Evolutionary conservation across 257 asterid genomes (phyloP).

Genomic region (Ballota nigra): DNA sequence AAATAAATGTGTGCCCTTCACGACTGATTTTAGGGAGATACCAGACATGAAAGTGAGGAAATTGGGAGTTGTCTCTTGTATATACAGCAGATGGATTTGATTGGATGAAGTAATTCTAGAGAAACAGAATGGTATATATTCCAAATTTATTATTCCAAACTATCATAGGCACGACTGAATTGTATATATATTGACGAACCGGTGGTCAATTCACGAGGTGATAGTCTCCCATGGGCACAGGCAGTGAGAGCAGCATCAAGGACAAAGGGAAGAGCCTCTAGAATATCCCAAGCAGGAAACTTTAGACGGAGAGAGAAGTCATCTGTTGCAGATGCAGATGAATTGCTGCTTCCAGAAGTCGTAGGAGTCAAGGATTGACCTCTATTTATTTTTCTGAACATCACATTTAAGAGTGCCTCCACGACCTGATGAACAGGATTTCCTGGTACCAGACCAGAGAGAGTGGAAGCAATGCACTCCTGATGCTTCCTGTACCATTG

Average conservation of each 20-base stretch:
- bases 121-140: conserved; percentile 14
- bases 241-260: conserved; percentile 98
- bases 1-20: neutral
- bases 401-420: conserved; percentile 79
- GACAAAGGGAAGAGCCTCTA: conserved; percentile 94
- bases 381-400: conserved; percentile 73
- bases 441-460: conserved; percentile 89
- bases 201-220: conserved; percentile 94
- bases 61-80: neutral
- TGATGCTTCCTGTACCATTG: conserved; percentile 89
- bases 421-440: conserved; percentile 84
- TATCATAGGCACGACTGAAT: conserved; percentile 8
- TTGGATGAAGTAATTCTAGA: conserved; percentile 4
- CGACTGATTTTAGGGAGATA: neutral
- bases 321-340: conserved; percentile 70
- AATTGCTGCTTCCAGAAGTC: conserved; percentile 75
- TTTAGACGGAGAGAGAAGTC: conserved; percentile 63
- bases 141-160: conserved; percentile 9
- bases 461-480: conserved; percentile 82
- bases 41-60: neutral
- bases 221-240: conserved; percentile 80
- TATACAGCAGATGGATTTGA: conserved; percentile 13
- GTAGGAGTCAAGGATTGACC: conserved; percentile 59
- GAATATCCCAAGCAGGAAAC: conserved; percentile 98
- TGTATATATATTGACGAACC: conserved; percentile 45